Evolutionary conservation across 1,284 basidiomycete species (phyloP).

Genomic region (Naganishia albida): DNA sequence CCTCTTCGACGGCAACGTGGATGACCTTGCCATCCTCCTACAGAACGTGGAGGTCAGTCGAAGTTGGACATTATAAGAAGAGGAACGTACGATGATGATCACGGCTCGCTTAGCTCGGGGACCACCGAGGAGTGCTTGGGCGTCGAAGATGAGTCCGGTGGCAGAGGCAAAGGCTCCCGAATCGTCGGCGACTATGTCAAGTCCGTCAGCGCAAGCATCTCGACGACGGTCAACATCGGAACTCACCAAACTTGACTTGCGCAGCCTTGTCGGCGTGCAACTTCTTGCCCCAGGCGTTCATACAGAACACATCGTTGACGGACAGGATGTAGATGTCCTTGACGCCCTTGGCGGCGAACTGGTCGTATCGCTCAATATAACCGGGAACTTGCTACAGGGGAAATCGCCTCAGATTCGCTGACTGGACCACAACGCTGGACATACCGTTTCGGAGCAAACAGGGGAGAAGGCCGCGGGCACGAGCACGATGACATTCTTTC

Average conservation of each 20-base stretch:
- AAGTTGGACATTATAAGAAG: background rate
- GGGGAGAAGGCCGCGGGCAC: constrained; percentile 44
- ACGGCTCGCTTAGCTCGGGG: constrained; percentile 65
- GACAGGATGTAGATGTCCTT: constrained; percentile 67
- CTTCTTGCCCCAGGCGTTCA: constrained; percentile 68
- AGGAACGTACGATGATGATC: constrained; percentile 40
- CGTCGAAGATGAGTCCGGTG: constrained; percentile 68
- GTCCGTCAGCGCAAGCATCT: constrained; percentile 8
- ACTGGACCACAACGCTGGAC: background rate
- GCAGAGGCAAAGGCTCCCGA: constrained; percentile 61
- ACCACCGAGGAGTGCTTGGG: constrained; percentile 62
- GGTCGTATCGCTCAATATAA: constrained; percentile 64
- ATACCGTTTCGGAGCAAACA: constrained; percentile 57
- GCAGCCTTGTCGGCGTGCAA: constrained; percentile 53
- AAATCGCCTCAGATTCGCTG: background rate
- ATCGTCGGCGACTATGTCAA: constrained; percentile 66
- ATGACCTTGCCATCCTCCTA: constrained; percentile 63
- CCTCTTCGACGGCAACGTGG: constrained; percentile 63
- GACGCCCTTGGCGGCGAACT: constrained; percentile 70
- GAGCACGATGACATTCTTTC: constrained; percentile 71
- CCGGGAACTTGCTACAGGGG: constrained; percentile 60
- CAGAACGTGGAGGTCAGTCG: constrained; percentile 54
- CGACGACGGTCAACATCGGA: background rate
- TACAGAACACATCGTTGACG: constrained; percentile 72
- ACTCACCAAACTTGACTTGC: constrained; percentile 50